Conservation (phyloP, 257 asterid species). For the Forsythia viridissima region DNA sequence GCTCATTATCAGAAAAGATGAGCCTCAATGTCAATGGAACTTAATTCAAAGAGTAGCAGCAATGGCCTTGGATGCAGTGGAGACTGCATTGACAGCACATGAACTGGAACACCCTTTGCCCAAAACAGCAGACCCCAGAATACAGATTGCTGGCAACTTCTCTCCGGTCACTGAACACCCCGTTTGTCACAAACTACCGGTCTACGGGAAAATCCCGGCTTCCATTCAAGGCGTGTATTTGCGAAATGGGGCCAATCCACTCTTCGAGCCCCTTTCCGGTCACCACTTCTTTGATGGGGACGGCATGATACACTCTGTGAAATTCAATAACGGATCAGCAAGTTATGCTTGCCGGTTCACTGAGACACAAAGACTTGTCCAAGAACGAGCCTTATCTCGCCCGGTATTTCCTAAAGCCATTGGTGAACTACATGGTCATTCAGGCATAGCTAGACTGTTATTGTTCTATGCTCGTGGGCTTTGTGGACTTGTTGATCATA, state of each 20-base stretch:
- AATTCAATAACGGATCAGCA: not conserved
- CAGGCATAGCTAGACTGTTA: constrained; percentile 8
- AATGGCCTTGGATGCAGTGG: not conserved
- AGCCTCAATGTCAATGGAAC: constrained; percentile 12
- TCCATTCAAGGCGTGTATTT: constrained; percentile 21
- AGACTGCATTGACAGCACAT: not conserved
- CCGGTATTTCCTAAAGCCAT: constrained; percentile 22
- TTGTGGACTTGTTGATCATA: not conserved
- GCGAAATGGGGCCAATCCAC: constrained; percentile 24
- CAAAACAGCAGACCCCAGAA: constrained; percentile 12
- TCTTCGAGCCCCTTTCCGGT: constrained; percentile 5
- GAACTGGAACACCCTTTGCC: constrained; percentile 7
- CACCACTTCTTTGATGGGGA: constrained; percentile 27
- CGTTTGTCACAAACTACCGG: not conserved
- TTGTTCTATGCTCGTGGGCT: constrained; percentile 12
- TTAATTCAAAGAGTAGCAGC: constrained; percentile 4
- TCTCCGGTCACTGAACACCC: constrained; percentile 22
- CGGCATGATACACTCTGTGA: constrained; percentile 25
- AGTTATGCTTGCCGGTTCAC: constrained; percentile 24
- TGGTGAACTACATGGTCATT: constrained; percentile 17
- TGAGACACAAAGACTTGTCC: constrained; percentile 2
- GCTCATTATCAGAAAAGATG: not conserved
- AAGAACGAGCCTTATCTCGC: constrained; percentile 13
- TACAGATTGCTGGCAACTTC: constrained; percentile 18
- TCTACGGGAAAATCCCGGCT: constrained; percentile 12